These are phyloP conservation scores for Rhodosporidiobolus sp. DNA, from an alignment of 768 basidiomycete species.

Conservation along the genomic window DNA sequence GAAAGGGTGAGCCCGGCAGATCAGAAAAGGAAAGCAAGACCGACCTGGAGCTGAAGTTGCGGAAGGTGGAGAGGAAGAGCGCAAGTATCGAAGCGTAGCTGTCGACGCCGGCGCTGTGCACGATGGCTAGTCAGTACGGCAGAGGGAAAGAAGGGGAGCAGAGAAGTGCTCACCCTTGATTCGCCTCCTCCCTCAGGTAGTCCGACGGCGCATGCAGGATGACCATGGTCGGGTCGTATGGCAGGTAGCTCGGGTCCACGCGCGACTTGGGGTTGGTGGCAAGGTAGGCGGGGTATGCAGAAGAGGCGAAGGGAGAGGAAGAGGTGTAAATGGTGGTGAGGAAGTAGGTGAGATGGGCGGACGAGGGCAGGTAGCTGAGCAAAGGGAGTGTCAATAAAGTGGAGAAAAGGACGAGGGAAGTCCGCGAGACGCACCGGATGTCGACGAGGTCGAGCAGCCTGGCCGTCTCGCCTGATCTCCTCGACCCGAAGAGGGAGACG, in stretches of 20 bases:
- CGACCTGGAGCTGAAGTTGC: background rate
- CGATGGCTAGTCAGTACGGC: background rate
- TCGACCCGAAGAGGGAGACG: conserved; percentile 11
- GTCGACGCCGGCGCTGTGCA: conserved; percentile 16
- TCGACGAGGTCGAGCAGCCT: conserved; percentile 14
- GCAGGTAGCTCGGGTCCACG: conserved; percentile 29
- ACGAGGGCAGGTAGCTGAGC: conserved; percentile 19
- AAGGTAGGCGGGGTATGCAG: background rate
- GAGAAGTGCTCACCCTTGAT: background rate
- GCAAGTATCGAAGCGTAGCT: conserved; percentile 25
- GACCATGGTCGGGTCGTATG: conserved; percentile 25
- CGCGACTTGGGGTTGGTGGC: background rate
- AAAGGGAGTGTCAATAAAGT: no score
- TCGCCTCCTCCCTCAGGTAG: conserved; percentile 16
- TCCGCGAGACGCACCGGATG: conserved; percentile 17
- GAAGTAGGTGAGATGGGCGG: conserved; percentile 33
- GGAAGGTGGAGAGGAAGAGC: conserved; percentile 20
- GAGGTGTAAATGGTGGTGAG: conserved; percentile 14
- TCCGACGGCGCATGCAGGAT: conserved; percentile 21
- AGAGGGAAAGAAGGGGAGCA: background rate
- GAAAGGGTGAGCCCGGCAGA: background rate
- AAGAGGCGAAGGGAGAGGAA: background rate
- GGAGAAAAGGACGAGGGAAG: background rate
- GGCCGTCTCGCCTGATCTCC: background rate
- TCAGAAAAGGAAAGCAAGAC: no score